Conservation (phyloP, 371 early-diverging fungal species). For the Syncephalastrum sp. region DNA sequence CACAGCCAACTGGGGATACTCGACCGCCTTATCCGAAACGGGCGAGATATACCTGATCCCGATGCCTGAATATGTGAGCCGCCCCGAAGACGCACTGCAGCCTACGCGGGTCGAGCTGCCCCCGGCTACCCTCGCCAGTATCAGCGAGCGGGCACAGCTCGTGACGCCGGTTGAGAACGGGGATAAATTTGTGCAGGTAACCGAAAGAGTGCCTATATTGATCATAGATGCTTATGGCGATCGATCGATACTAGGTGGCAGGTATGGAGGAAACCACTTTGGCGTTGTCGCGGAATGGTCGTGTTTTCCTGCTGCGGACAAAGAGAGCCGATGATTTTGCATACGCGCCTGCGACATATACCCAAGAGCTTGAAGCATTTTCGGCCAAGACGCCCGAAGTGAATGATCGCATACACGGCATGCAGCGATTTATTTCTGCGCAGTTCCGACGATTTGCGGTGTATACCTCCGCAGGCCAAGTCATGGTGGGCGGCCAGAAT, state of each 20-base stretch:
- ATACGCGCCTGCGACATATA: constrained; percentile 3
- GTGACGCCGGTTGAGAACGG: neutral
- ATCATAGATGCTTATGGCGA: too few species aligned
- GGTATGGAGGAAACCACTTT: constrained; percentile 19
- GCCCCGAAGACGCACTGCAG: neutral
- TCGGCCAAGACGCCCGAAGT: constrained; percentile 9
- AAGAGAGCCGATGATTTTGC: neutral
- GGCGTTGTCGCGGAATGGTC: constrained; percentile 18
- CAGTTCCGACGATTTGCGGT: constrained; percentile 22
- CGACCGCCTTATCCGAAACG: constrained; percentile 22
- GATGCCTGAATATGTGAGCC: constrained; percentile 14
- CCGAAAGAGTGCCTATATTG: too few species aligned
- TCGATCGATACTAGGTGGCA: constrained; percentile 9
- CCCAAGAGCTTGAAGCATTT: constrained; percentile 13
- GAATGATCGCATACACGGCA: constrained; percentile 4
- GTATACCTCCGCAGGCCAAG: constrained; percentile 19
- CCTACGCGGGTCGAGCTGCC: constrained; percentile 3
- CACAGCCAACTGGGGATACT: constrained; percentile 34
- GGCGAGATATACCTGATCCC: constrained; percentile 29
- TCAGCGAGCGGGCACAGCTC: neutral
- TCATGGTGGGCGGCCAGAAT: constrained; percentile 12
- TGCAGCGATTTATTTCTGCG: constrained; percentile 20
- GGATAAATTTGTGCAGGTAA: constrained; percentile 11
- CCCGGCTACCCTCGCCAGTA: constrained; percentile 3
- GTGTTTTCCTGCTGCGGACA: constrained; percentile 10